Conservation (phyloP, 1,284 basidiomycete genomes). For the Trichosporon sp. region DNA sequence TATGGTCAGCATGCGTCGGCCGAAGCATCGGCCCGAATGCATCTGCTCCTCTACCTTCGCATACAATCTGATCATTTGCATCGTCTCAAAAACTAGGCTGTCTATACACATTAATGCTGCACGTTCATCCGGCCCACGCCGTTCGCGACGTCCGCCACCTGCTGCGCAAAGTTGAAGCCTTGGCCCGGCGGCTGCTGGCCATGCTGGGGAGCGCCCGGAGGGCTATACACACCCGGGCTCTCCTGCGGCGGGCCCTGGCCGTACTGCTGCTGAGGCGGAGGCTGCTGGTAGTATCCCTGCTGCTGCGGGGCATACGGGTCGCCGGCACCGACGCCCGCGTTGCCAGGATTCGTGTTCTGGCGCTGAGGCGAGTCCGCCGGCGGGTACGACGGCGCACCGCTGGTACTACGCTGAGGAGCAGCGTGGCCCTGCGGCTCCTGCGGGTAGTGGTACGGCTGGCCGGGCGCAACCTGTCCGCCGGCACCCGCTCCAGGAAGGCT, state of each 20-base stretch:
- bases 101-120: constrained; percentile 28
- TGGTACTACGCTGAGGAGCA: constrained; percentile 17
- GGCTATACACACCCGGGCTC: background rate
- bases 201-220: constrained; percentile 5
- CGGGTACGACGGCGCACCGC: constrained; percentile 37
- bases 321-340: constrained; percentile 44
- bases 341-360: constrained; percentile 43
- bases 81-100: background rate
- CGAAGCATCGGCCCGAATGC: background rate
- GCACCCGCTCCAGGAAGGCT: background rate
- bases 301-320: constrained; percentile 19
- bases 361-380: constrained; percentile 34
- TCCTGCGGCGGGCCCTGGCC: constrained; percentile 23
- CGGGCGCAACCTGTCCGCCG: constrained; percentile 1
- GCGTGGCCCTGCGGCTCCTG: constrained; percentile 25
- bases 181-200: constrained; percentile 21
- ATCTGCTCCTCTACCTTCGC: background rate
- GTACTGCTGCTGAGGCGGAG: constrained; percentile 32
- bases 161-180: constrained; percentile 16
- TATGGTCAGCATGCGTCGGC: background rate
- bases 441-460: constrained; percentile 29
- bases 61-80: background rate
- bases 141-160: constrained; percentile 39
- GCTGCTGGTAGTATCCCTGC: constrained; percentile 9
- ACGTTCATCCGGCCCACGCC: constrained; percentile 49